Evolutionary conservation across 2,329 filamentous ascomycete genomes (phyloP).

Genomic region (Clarireedia sp.): DNA sequence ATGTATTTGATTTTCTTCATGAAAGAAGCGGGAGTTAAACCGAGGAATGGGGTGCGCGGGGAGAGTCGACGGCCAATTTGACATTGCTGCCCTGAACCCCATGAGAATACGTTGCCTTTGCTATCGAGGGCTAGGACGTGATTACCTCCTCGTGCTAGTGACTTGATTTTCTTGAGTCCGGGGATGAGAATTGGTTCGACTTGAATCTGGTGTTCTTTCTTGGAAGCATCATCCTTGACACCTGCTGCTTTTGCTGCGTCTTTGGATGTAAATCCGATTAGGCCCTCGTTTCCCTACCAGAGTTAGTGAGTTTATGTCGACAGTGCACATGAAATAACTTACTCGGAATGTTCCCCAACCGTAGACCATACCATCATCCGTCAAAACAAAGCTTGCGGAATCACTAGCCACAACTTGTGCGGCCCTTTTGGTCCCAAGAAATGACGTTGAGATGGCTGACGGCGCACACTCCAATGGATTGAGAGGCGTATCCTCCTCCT

Average conservation of each 20-base stretch:
- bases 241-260: background rate
- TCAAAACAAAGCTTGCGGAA: slow-evolving; percentile 68
- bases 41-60: slow-evolving; percentile 20
- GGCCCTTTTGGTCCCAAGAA: background rate
- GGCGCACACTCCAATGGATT: slow-evolving; percentile 69
- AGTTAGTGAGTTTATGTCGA: slow-evolving; percentile 12
- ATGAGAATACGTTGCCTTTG: slow-evolving; percentile 52
- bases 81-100: slow-evolving; percentile 61
- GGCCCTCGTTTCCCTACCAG: slow-evolving; percentile 52
- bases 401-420: slow-evolving; percentile 56
- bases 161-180: slow-evolving; percentile 46
- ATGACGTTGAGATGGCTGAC: slow-evolving; percentile 24
- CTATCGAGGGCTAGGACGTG: slow-evolving; percentile 52
- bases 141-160: slow-evolving; percentile 48
- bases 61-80: slow-evolving; percentile 48
- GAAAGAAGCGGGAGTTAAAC: slow-evolving; percentile 28
- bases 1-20: slow-evolving; percentile 23
- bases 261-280: slow-evolving; percentile 42
- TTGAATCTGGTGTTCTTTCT: slow-evolving; percentile 22
- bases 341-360: slow-evolving; percentile 79
- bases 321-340: slow-evolving; percentile 26
- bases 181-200: slow-evolving; percentile 43
- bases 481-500: too few relatives aligned
- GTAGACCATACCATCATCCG: slow-evolving; percentile 66
- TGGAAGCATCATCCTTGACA: background rate